phyloP scores from a whole-genome alignment of 169 alveolate genomes.

The Eimeria maxima region DNA sequence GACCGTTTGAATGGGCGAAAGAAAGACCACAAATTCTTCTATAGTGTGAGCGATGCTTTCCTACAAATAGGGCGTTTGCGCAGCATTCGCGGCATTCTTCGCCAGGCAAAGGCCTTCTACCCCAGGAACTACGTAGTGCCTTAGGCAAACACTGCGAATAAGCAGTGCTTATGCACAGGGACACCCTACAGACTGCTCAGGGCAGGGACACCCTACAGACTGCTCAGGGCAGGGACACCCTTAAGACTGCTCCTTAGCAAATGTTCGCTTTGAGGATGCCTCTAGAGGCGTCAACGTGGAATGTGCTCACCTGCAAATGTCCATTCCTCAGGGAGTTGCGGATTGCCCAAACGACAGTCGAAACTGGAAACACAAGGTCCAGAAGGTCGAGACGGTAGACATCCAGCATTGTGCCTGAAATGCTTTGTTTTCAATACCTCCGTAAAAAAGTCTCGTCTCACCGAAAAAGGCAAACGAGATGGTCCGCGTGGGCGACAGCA shows the following conservation, averaged over 20 bases:
- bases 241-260: not conserved
- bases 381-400: not conserved
- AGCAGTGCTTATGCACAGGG: not conserved
- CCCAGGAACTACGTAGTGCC: not conserved
- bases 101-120: not conserved
- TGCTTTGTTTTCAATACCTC: not conserved
- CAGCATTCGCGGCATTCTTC: not conserved
- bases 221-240: not conserved
- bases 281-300: not conserved
- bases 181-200: too few relatives aligned
- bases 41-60: conserved; percentile 84
- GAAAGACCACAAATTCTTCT: conserved; percentile 77
- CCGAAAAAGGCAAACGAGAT: conserved; percentile 82
- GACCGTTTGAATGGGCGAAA: conserved; percentile 67
- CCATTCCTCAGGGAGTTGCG: conserved; percentile 78
- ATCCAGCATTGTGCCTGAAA: not conserved
- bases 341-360: conserved; percentile 65
- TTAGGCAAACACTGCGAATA: not conserved
- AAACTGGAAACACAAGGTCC: conserved; percentile 20
- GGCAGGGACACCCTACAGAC: too few relatives aligned
- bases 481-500: conserved; percentile 83
- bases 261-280: not conserved
- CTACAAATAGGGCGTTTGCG: not conserved
- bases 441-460: not conserved
- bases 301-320: conserved; percentile 70